These are phyloP conservation scores for Suillus clintonianus DNA, from an alignment of 768 basidiomycete species.

Conservation along the genomic window DNA sequence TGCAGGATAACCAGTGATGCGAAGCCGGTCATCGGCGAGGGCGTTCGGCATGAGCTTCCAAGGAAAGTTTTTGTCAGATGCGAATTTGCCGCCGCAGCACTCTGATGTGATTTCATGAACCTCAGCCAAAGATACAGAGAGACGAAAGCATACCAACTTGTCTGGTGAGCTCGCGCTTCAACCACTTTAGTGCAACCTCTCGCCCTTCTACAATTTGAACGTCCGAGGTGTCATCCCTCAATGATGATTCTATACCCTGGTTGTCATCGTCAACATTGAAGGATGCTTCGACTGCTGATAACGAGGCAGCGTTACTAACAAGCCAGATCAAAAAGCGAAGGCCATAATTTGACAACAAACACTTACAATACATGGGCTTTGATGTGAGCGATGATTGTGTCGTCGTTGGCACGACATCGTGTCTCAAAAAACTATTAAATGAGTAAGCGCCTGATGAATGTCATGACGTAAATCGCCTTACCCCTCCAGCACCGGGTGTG, in stretches of 20 bases:
- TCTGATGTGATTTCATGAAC: too few relatives aligned
- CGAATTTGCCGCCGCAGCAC: too few relatives aligned
- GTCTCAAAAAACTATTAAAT: conserved; percentile 4
- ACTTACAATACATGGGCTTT: conserved; percentile 13
- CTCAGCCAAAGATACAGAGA: too few relatives aligned
- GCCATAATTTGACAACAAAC: not conserved
- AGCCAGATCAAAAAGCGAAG: too few relatives aligned
- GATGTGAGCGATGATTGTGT: conserved; percentile 6
- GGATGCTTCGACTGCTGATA: too few relatives aligned
- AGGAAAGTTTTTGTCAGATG: not conserved
- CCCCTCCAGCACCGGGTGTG: not conserved
- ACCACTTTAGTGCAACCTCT: not conserved
- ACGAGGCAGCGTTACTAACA: too few relatives aligned
- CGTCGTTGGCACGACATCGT: not conserved
- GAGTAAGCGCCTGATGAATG: too few relatives aligned
- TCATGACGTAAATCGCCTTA: too few relatives aligned
- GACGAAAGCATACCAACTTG: not conserved
- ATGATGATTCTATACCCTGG: too few relatives aligned
- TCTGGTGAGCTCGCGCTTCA: not conserved
- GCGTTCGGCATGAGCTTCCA: not conserved
- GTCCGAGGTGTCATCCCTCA: not conserved
- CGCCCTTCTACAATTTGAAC: not conserved
- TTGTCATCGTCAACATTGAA: too few relatives aligned
- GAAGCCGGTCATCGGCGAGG: not conserved
- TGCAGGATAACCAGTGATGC: not conserved